A percentile compares a stretch with the other conserved stretches of the same genome.
phyloP scores from a whole-genome alignment of 163 green algal species.

The Chlamydomonas reinhardtii region DNA sequence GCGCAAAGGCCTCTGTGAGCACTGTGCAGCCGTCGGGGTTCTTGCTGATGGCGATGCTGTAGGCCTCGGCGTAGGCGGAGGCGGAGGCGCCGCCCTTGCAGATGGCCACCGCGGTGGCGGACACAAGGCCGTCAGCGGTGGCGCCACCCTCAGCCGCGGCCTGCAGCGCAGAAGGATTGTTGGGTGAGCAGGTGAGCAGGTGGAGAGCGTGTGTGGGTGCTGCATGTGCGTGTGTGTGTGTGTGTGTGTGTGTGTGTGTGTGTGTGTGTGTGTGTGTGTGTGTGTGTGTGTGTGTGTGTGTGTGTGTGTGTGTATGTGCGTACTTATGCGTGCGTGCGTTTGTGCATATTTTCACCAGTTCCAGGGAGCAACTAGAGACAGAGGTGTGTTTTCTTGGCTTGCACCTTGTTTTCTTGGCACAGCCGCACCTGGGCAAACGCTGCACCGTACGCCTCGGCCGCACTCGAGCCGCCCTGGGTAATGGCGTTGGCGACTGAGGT shows the following conservation, averaged over 20 bases:
- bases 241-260: too few relatives aligned
- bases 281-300: too few relatives aligned
- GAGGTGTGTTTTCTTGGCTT: too few relatives aligned
- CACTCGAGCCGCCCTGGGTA: not conserved
- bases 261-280: too few relatives aligned
- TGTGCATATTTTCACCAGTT: too few relatives aligned
- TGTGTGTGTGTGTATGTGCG: too few relatives aligned
- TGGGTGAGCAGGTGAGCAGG: too few relatives aligned
- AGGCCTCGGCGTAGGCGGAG: constrained; percentile 14
- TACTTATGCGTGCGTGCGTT: too few relatives aligned
- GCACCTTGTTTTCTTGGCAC: too few relatives aligned
- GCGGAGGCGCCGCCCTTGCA: constrained; percentile 33
- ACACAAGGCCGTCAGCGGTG: constrained; percentile 26
- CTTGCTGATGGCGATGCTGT: constrained; percentile 1
- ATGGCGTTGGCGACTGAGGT: constrained; percentile 22
- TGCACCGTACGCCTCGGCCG: constrained; percentile 15
- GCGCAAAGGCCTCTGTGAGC: constrained; percentile 29
- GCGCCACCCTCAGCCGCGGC: constrained; percentile 17
- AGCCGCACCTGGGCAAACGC: constrained; percentile 37
- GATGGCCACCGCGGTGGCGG: constrained; percentile 32
- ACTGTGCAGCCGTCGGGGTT: constrained; percentile 42
- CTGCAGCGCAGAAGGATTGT: constrained; percentile 3
- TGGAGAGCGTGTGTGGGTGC: too few relatives aligned
- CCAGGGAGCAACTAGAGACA: too few relatives aligned
- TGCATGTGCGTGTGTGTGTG: too few relatives aligned